A percentile compares a stretch with the other conserved stretches of the same genome.
These are phyloP conservation scores for Hyaloscypha hepaticicola DNA, from an alignment of 495 filamentous ascomycete genomes.

Conservation along the genomic window DNA sequence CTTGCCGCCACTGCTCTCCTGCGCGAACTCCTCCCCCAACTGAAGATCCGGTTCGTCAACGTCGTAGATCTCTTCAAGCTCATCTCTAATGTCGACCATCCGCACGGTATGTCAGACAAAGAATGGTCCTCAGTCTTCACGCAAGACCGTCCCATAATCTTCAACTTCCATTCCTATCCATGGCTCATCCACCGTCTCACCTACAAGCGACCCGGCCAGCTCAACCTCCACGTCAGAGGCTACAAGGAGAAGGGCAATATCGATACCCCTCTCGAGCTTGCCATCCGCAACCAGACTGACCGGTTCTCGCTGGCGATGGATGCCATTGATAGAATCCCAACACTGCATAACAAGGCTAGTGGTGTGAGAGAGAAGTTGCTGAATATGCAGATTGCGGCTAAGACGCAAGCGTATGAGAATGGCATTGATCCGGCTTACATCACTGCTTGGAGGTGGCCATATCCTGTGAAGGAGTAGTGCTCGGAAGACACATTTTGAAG, in stretches of 20 bases:
- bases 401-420: slow-evolving; percentile 59
- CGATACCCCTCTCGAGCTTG: slow-evolving; percentile 70
- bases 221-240: slow-evolving; percentile 66
- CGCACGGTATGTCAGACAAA: slow-evolving; percentile 61
- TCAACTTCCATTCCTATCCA: slow-evolving; percentile 79
- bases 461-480: slow-evolving; percentile 17
- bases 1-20: slow-evolving; percentile 67
- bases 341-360: slow-evolving; percentile 55
- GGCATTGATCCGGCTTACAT: slow-evolving; percentile 66
- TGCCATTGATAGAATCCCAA: slow-evolving; percentile 63
- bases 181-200: slow-evolving; percentile 72
- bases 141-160: slow-evolving; percentile 63
- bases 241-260: slow-evolving; percentile 80
- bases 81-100: slow-evolving; percentile 61
- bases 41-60: slow-evolving; percentile 75
- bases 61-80: slow-evolving; percentile 75
- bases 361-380: slow-evolving; percentile 58
- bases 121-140: slow-evolving; percentile 69
- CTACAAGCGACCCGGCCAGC: slow-evolving; percentile 62
- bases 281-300: slow-evolving; percentile 69
- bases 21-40: slow-evolving; percentile 58
- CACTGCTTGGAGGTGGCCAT: slow-evolving; percentile 64
- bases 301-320: slow-evolving; percentile 69
- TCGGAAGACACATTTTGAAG: neutral
- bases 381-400: slow-evolving; percentile 56